Conservation (phyloP, 768 basidiomycete species). For the Chiua virens region DNA sequence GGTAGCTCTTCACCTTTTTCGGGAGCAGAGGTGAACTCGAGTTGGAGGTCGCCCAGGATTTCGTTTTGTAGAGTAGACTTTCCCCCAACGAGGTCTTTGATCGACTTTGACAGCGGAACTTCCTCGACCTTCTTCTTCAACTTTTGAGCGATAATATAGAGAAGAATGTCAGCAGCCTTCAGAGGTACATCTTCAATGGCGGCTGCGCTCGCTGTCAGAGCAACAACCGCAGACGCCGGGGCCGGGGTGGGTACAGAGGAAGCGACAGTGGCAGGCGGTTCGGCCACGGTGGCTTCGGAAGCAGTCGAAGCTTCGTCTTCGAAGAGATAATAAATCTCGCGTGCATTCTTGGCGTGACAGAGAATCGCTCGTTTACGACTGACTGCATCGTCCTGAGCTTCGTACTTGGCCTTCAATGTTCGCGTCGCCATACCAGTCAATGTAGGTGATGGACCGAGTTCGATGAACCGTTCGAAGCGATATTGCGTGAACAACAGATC, state of each 20-base stretch:
- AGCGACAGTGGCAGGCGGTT: constrained; percentile 38
- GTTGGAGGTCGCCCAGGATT: constrained; percentile 93
- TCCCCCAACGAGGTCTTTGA: constrained; percentile 98
- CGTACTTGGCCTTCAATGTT: constrained; percentile 92
- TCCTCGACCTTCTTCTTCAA: constrained; percentile 94
- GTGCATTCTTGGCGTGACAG: constrained; percentile 92
- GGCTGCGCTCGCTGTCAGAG: constrained; percentile 62
- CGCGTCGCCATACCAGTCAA: constrained; percentile 92
- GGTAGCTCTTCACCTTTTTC: constrained; percentile 99
- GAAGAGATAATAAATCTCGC: constrained; percentile 97
- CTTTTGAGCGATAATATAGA: constrained; percentile 93
- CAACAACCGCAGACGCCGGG: constrained; percentile 42
- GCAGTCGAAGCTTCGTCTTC: constrained; percentile 69
- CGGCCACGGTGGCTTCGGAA: constrained; percentile 27
- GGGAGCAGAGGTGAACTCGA: constrained; percentile 92
- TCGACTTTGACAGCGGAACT: constrained; percentile 86
- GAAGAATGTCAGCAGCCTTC: constrained; percentile 86
- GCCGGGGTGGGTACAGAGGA: constrained; percentile 42
- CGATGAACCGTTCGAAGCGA: constrained; percentile 90
- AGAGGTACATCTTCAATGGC: constrained; percentile 88
- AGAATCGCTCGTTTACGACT: constrained; percentile 77
- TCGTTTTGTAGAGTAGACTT: constrained; percentile 99
- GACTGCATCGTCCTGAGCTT: constrained; percentile 82
- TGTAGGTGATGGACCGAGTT: constrained; percentile 95
- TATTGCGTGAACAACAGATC: constrained; percentile 87